Conservation (phyloP, 805 yeast genomes). For the Schwanniomyces yamadae region DNA sequence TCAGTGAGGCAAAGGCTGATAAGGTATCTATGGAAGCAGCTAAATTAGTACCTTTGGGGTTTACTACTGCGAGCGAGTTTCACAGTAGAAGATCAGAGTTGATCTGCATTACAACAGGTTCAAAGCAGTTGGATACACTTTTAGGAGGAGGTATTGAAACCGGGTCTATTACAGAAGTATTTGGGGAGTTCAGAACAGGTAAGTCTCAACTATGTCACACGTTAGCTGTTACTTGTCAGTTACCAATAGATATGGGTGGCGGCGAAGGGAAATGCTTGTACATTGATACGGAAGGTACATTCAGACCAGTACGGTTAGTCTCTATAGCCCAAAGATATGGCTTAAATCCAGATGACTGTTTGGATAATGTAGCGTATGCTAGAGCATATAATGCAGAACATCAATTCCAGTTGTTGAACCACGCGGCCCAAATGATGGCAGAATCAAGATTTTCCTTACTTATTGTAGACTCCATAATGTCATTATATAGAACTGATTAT, state of each 20-base stretch:
- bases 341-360: conserved; percentile 87
- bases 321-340: conserved; percentile 92
- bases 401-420: conserved; percentile 78
- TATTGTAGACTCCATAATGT: conserved; percentile 97
- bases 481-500: conserved; percentile 90
- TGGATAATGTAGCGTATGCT: conserved; percentile 96
- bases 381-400: conserved; percentile 97
- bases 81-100: conserved; percentile 86
- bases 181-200: conserved; percentile 97
- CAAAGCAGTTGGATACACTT: conserved; percentile 87
- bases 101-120: conserved; percentile 92
- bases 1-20: conserved; percentile 94
- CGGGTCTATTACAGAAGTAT: conserved; percentile 93
- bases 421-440: conserved; percentile 95
- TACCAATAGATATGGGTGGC: conserved; percentile 96
- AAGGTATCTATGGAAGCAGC: conserved; percentile 79
- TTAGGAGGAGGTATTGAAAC: conserved; percentile 97
- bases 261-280: conserved; percentile 97
- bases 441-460: conserved; percentile 86
- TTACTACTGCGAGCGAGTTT: conserved; percentile 94
- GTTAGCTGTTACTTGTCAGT: conserved; percentile 92
- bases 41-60: conserved; percentile 89
- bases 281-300: conserved; percentile 96
- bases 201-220: conserved; percentile 97
- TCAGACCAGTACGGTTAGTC: conserved; percentile 85